phyloP scores from a whole-genome alignment of 331 rosid genomes.

The Malus hybrid region DNA sequence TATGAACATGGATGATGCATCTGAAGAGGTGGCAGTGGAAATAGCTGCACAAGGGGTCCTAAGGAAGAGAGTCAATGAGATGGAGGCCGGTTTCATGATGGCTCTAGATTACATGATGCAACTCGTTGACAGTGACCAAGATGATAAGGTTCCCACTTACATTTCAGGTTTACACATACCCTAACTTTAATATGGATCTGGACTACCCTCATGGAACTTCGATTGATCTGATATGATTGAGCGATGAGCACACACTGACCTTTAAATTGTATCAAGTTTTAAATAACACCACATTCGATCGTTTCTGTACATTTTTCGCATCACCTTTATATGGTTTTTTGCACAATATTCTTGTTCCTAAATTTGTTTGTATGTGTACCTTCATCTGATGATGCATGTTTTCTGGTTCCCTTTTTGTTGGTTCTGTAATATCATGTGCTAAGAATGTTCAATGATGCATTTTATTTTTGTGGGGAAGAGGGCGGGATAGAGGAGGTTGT shows the following conservation, averaged over 20 bases:
- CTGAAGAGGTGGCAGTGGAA: slow-evolving; percentile 91
- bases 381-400: background rate
- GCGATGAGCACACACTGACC: background rate
- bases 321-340: background rate
- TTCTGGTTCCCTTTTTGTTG: background rate
- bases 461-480: background rate
- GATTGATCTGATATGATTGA: background rate
- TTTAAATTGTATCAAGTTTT: background rate
- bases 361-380: background rate
- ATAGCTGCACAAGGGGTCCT: slow-evolving; percentile 96
- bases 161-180: slow-evolving; percentile 4
- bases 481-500: background rate
- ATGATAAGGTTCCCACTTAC: slow-evolving; percentile 49
- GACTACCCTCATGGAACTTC: background rate
- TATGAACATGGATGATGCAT: slow-evolving; percentile 73
- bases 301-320: background rate
- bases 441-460: background rate
- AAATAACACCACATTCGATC: background rate
- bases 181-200: background rate
- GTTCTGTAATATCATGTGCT: background rate
- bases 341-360: background rate
- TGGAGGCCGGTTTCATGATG: slow-evolving; percentile 89
- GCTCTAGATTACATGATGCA: slow-evolving; percentile 91
- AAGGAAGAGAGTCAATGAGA: slow-evolving; percentile 90
- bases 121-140: slow-evolving; percentile 72